These are phyloP conservation scores for Thraustochytrium striatum DNA, from an alignment of 352 stramenopile genomes.

Conservation along the genomic window DNA sequence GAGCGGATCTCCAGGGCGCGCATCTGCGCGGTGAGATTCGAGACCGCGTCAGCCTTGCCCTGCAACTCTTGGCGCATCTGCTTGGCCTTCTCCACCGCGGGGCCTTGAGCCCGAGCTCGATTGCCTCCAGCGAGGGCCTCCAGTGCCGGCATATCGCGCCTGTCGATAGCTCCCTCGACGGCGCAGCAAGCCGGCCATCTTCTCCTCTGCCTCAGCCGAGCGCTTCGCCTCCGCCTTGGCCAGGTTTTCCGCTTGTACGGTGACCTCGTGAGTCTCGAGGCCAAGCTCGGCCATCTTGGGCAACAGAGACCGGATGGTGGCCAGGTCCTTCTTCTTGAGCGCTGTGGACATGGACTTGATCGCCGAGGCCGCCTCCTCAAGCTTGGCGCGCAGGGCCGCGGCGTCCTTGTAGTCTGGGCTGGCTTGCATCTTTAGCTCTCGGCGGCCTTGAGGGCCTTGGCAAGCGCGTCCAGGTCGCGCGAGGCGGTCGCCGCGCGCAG, in stretches of 20 bases:
- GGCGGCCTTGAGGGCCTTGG: slow-evolving; percentile 1
- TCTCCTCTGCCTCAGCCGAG: slow-evolving; percentile 20
- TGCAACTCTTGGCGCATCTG: slow-evolving; percentile 18
- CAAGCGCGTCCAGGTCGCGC: slow-evolving; percentile 1
- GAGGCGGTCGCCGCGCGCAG: slow-evolving; percentile 3
- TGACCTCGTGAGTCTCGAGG: not conserved
- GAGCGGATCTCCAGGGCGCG: slow-evolving; percentile 34
- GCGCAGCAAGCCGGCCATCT: slow-evolving; percentile 18
- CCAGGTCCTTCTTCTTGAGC: slow-evolving; percentile 45
- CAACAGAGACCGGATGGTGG: not conserved
- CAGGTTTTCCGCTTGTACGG: not conserved
- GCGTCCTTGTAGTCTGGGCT: slow-evolving; percentile 35
- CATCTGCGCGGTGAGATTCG: slow-evolving; percentile 35
- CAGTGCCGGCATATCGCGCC: not conserved
- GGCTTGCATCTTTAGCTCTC: not conserved
- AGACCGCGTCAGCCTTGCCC: slow-evolving; percentile 26
- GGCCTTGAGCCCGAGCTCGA: slow-evolving; percentile 37
- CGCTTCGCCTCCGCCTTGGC: slow-evolving; percentile 35
- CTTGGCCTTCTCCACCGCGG: slow-evolving; percentile 18
- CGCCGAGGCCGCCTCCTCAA: slow-evolving; percentile 23
- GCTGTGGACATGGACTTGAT: not conserved
- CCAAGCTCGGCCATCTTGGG: slow-evolving; percentile 32
- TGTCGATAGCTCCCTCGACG: slow-evolving; percentile 31
- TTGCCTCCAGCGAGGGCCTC: slow-evolving; percentile 4
- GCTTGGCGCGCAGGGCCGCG: not conserved